Evolutionary conservation across 1,284 basidiomycete genomes (phyloP).

Genomic region (Fistulinella cinereoalba): DNA sequence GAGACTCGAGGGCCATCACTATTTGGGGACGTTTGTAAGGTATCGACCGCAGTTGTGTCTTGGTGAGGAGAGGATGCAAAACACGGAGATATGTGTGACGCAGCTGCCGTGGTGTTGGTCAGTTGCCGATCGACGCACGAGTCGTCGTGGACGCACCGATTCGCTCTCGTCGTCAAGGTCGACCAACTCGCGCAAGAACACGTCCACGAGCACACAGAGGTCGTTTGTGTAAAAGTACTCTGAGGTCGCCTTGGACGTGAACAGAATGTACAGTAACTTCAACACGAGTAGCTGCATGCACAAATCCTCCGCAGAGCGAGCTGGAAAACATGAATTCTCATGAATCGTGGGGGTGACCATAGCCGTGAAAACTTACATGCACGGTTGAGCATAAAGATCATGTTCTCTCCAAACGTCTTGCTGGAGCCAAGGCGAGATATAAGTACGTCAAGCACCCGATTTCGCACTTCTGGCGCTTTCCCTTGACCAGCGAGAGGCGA

Average conservation of each 20-base stretch:
- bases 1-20: slow-evolving; percentile 75
- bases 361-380: slow-evolving; percentile 59
- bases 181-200: slow-evolving; percentile 89
- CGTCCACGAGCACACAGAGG: slow-evolving; percentile 92
- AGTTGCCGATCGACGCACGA: neutral
- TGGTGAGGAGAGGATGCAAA: slow-evolving; percentile 90
- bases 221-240: slow-evolving; percentile 99
- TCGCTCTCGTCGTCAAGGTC: slow-evolving; percentile 93
- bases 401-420: slow-evolving; percentile 96
- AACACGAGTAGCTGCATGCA: slow-evolving; percentile 95
- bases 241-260: slow-evolving; percentile 89
- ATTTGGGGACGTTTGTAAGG: slow-evolving; percentile 95
- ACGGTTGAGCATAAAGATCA: slow-evolving; percentile 98
- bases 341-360: neutral
- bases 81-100: slow-evolving; percentile 97
- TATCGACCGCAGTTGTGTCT: slow-evolving; percentile 83
- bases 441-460: slow-evolving; percentile 82
- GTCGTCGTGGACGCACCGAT: slow-evolving; percentile 57
- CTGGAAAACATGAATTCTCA: slow-evolving; percentile 37
- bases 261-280: slow-evolving; percentile 93
- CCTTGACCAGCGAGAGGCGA: slow-evolving; percentile 19
- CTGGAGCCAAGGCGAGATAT: slow-evolving; percentile 79
- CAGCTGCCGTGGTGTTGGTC: slow-evolving; percentile 50
- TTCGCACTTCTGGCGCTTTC: slow-evolving; percentile 45
- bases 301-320: slow-evolving; percentile 82